Conservation (phyloP, 768 basidiomycete genomes). For the Mycena haematopus region DNA sequence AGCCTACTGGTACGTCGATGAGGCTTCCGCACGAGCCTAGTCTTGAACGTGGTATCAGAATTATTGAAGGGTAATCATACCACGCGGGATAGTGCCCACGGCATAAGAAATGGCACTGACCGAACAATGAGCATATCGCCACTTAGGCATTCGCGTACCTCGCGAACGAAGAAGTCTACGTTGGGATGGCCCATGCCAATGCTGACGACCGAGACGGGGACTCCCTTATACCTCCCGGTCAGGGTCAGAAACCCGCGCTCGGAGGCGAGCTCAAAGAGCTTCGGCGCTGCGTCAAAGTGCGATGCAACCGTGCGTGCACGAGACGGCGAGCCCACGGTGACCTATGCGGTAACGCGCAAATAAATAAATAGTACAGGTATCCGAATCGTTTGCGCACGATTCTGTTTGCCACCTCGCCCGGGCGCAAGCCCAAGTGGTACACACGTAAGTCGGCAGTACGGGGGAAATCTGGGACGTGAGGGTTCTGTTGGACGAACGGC, state of each 20-base stretch:
- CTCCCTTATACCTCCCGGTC: conserved; percentile 64
- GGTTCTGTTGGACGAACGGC: conserved; percentile 11
- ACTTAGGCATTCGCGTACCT: conserved; percentile 73
- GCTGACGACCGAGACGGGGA: conserved; percentile 60
- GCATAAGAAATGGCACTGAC: conserved; percentile 37
- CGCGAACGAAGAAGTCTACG: conserved; percentile 86
- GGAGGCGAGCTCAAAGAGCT: conserved; percentile 66
- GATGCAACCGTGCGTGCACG: conserved; percentile 67
- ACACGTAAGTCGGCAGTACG: conserved; percentile 75
- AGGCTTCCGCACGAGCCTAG: conserved; percentile 85
- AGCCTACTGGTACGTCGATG: conserved; percentile 72
- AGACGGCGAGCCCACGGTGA: conserved; percentile 78
- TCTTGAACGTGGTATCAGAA: conserved; percentile 43
- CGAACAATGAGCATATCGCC: conserved; percentile 65
- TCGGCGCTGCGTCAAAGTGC: conserved; percentile 63
- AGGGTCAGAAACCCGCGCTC: conserved; percentile 81
- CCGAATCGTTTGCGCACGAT: conserved; percentile 54
- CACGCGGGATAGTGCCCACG: conserved; percentile 6
- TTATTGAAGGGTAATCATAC: conserved; percentile 11
- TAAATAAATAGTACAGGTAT: neutral
- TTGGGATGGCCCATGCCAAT: conserved; percentile 88
- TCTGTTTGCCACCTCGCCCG: conserved; percentile 82
- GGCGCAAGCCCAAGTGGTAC: conserved; percentile 78
- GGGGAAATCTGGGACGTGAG: conserved; percentile 66
- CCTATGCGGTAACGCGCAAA: conserved; percentile 35